phyloP scores from a whole-genome alignment of 805 yeast species.

The Lipomyces starkeyi region DNA sequence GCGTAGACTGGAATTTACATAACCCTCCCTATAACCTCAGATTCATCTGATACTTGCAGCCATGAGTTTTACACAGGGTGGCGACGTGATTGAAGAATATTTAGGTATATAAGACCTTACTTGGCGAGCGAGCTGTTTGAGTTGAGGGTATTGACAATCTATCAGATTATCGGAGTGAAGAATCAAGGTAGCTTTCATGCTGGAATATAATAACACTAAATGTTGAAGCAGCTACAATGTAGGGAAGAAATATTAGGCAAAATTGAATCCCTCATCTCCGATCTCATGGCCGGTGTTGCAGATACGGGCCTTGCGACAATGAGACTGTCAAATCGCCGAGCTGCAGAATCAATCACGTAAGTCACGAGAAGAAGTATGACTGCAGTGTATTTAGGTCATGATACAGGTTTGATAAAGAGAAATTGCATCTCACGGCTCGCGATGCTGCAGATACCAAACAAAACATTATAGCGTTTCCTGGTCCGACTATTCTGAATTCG shows the following conservation, averaged over 20 bases:
- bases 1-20: background rate
- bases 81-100: background rate
- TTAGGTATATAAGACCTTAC: background rate
- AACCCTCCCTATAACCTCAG: background rate
- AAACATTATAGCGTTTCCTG: conserved; percentile 17
- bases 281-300: conserved; percentile 2
- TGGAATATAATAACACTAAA: background rate
- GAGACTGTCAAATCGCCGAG: conserved; percentile 4
- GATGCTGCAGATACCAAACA: background rate
- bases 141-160: background rate
- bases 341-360: conserved; percentile 6
- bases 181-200: background rate
- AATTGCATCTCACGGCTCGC: background rate
- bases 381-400: background rate
- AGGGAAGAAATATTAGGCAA: conserved; percentile 7
- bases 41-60: background rate
- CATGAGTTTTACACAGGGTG: background rate
- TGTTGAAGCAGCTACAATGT: background rate
- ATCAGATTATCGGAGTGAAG: background rate
- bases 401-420: background rate
- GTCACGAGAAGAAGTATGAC: background rate
- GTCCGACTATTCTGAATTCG: conserved; percentile 4
- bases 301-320: background rate
- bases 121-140: background rate
- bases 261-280: conserved; percentile 7